Evolutionary conservation across 805 yeast genomes (phyloP).

Genomic region (Ogataea chonburiensis): DNA sequence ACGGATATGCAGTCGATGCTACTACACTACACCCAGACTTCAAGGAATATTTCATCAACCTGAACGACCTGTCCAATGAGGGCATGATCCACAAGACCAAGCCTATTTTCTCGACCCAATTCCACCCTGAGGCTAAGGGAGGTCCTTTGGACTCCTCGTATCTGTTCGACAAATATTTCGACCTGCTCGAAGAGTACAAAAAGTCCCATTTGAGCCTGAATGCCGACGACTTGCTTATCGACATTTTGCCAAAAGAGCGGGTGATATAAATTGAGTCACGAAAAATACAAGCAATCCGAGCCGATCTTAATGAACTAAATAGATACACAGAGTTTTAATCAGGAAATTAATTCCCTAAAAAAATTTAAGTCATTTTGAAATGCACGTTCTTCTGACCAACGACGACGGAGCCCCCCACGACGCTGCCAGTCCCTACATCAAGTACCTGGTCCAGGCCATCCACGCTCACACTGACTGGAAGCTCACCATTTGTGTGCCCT

Average conservation of each 20-base stretch:
- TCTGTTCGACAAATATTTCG: constrained; percentile 87
- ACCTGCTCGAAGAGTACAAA: constrained; percentile 60
- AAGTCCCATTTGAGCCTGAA: constrained; percentile 43
- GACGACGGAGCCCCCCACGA: constrained; percentile 95
- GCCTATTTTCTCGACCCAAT: constrained; percentile 95
- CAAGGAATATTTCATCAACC: constrained; percentile 85
- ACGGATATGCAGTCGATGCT: constrained; percentile 95
- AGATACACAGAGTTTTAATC: constrained; percentile 1
- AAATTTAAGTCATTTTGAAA: constrained; percentile 16
- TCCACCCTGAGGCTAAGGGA: constrained; percentile 99
- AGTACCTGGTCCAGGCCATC: constrained; percentile 73
- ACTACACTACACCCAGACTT: constrained; percentile 70
- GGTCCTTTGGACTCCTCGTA: constrained; percentile 94
- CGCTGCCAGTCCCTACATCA: constrained; percentile 78
- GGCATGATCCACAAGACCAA: constrained; percentile 88
- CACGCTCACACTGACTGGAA: constrained; percentile 73
- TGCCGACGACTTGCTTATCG: constrained; percentile 49
- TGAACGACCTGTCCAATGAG: constrained; percentile 95
- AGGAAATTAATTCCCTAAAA: constrained; percentile 8
- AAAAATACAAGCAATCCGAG: background rate
- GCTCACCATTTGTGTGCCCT: constrained; percentile 79
- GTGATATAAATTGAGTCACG: constrained; percentile 46
- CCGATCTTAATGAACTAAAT: constrained; percentile 8
- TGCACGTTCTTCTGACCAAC: constrained; percentile 57
- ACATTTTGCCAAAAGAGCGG: constrained; percentile 64